Percentiles rank a stretch among this genome's conserved stretches.
Evolutionary conservation across 768 basidiomycete genomes (phyloP).

Genomic region (Trametes cinnabarina): DNA sequence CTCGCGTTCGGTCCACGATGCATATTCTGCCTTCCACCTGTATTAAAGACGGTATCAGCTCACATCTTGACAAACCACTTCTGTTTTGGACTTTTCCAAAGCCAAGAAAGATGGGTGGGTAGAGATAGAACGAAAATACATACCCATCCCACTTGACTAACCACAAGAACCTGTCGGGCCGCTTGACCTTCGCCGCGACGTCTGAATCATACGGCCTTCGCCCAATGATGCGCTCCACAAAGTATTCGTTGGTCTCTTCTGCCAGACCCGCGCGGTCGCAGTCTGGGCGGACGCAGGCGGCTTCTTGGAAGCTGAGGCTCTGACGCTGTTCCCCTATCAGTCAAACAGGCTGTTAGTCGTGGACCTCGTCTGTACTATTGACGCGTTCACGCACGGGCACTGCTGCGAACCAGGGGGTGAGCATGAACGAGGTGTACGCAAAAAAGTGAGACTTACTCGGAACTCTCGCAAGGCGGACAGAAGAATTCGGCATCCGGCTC

Average conservation of each 20-base stretch:
- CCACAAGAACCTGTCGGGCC: conserved; percentile 15
- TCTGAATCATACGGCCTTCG: conserved; percentile 17
- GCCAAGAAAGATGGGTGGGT: too few relatives aligned
- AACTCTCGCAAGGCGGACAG: conserved; percentile 23
- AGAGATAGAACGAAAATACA: not conserved
- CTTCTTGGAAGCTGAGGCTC: conserved; percentile 4
- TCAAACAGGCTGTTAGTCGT: too few relatives aligned
- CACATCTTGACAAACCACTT: not conserved
- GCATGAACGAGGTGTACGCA: not conserved
- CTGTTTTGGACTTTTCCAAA: too few relatives aligned
- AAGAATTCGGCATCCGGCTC: conserved; percentile 15
- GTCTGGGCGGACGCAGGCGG: conserved; percentile 19
- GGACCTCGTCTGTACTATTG: too few relatives aligned
- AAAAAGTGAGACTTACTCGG: conserved; percentile 13
- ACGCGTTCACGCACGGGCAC: too few relatives aligned
- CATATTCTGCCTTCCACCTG: conserved; percentile 14
- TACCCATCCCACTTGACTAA: conserved; percentile 26
- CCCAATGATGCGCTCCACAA: conserved; percentile 25
- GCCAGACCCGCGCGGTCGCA: conserved; percentile 12
- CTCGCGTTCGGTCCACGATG: conserved; percentile 18
- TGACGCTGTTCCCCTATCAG: not conserved
- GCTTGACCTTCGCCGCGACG: not conserved
- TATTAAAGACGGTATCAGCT: not conserved
- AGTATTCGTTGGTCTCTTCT: conserved; percentile 21
- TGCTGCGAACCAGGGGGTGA: not conserved